phyloP scores from a whole-genome alignment of 352 stramenopile genomes.

The Globisporangium cederbergense region DNA sequence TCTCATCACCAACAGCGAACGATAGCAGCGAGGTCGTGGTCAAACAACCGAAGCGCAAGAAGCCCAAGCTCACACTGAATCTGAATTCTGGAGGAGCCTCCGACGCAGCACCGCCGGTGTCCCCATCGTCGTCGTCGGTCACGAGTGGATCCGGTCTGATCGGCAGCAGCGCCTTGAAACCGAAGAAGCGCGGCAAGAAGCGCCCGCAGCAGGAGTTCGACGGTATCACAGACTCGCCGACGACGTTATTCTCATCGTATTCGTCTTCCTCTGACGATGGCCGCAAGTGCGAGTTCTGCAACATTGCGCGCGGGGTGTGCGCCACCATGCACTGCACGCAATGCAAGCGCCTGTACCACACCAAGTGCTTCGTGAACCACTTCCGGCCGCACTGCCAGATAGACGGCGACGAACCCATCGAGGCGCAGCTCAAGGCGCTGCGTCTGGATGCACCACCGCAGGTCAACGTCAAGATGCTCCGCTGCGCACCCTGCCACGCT shows the following conservation, averaged over 20 bases:
- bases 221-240: neutral
- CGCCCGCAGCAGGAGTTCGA: conserved; percentile 2
- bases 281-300: conserved; percentile 47
- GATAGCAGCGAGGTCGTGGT: neutral
- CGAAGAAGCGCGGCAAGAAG: conserved; percentile 3
- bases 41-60: conserved; percentile 5
- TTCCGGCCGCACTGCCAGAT: conserved; percentile 30
- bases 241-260: neutral
- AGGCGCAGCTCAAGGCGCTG: conserved; percentile 30
- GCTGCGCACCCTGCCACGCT: conserved; percentile 42
- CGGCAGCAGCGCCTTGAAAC: neutral
- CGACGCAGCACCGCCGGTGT: neutral
- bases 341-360: conserved; percentile 43
- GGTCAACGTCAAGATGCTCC: conserved; percentile 35
- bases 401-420: conserved; percentile 21
- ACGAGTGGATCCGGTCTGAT: neutral
- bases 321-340: conserved; percentile 33
- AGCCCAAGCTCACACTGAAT: conserved; percentile 6
- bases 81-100: neutral
- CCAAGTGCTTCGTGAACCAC: conserved; percentile 32
- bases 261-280: neutral
- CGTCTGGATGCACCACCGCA: conserved; percentile 21
- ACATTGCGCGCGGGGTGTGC: conserved; percentile 28
- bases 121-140: neutral
- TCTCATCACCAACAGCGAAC: neutral